Base-by-base conservation (phyloP, 2,329 filamentous ascomycete species). In the Cytospora mali region DNA sequence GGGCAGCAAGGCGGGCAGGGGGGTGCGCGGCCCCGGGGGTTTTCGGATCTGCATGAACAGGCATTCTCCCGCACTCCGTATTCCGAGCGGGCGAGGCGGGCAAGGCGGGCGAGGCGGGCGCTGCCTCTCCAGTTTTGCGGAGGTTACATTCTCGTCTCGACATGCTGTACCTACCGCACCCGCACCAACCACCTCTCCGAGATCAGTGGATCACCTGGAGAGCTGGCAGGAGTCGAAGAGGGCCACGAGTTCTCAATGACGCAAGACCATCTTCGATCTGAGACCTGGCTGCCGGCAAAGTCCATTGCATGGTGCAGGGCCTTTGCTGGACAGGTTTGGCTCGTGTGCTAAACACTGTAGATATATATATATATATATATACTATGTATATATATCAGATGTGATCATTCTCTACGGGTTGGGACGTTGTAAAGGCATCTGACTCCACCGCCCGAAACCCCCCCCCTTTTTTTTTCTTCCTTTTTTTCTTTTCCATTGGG, bases 71-170 rank as follows among this genome's bases (percentile, higher is more conserved):
- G 18, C 39, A n/a, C n/a, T 42, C 57, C 57, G 57, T 60, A 60
- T 60, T 51, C 57, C 50, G 57, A 54, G 50, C 57, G 53, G 57
- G 57, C 53, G 50, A n/a, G n/a, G n/a, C n/a, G n/a, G n/a, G n/a
- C n/a, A n/a, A n/a, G n/a, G n/a, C n/a, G n/a, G n/a, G n/a, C n/a
- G n/a, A n/a, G n/a, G n/a, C n/a, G n/a, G n/a, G n/a, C 48, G 57
- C 11, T 11, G 14, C 10, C 4, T 39, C 50, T 60, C 57, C 35
- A 60, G 39, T 60, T 52, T 25, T 59, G 56, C 39, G 56, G 57
- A 59, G 57, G 57, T 46, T 59, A 50, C 57, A 59, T 59, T 49
- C 48, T 35, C 11, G 48, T 33, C 49, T 46, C 49, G 33, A 52
- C 49, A 48, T 53, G 57, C n/a, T 42, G 33, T 21, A 51, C 49